Percentiles rank a stretch among this genome's conserved stretches.
Conservation (phyloP, 1,139 yeast species). For the Magnusiomyces fungicola region DNA sequence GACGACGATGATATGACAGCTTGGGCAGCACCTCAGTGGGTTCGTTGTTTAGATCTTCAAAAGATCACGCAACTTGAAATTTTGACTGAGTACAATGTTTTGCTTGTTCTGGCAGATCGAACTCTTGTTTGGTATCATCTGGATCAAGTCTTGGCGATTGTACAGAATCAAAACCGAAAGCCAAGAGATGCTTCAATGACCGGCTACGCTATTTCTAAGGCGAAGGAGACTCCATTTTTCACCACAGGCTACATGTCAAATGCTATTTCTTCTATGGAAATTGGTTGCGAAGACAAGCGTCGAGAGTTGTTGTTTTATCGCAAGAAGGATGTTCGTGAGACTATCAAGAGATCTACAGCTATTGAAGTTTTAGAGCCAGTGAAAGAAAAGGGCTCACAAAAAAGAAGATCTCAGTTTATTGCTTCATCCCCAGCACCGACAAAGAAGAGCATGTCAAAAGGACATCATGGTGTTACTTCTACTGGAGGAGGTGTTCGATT, state of each 20-base stretch:
- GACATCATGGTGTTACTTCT: background rate
- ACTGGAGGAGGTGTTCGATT: background rate
- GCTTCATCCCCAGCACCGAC: background rate
- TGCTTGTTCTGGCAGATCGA: constrained; percentile 53
- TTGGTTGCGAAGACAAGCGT: background rate
- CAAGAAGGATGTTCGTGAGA: constrained; percentile 25
- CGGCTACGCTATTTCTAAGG: constrained; percentile 13
- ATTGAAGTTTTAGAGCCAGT: constrained; percentile 39
- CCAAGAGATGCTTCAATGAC: constrained; percentile 11
- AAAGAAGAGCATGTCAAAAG: background rate
- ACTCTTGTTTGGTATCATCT: constrained; percentile 56
- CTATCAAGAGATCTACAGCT: constrained; percentile 20
- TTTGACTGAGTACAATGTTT: constrained; percentile 48
- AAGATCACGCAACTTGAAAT: constrained; percentile 58
- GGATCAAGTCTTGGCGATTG: constrained; percentile 30
- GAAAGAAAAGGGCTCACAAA: constrained; percentile 39
- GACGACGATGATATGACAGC: constrained; percentile 4
- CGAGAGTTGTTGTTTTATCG: constrained; percentile 47
- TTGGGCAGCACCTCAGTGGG: constrained; percentile 42
- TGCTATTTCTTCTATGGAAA: constrained; percentile 4
- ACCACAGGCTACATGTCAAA: constrained; percentile 13
- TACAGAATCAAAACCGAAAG: constrained; percentile 6
- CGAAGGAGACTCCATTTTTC: constrained; percentile 13
- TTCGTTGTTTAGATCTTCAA: constrained; percentile 46
- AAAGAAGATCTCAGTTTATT: constrained; percentile 26